A percentile compares a stretch with the other conserved stretches of the same genome.
These are phyloP conservation scores for Primulina eburnea DNA, from an alignment of 257 asterid species.

Conservation along the genomic window DNA sequence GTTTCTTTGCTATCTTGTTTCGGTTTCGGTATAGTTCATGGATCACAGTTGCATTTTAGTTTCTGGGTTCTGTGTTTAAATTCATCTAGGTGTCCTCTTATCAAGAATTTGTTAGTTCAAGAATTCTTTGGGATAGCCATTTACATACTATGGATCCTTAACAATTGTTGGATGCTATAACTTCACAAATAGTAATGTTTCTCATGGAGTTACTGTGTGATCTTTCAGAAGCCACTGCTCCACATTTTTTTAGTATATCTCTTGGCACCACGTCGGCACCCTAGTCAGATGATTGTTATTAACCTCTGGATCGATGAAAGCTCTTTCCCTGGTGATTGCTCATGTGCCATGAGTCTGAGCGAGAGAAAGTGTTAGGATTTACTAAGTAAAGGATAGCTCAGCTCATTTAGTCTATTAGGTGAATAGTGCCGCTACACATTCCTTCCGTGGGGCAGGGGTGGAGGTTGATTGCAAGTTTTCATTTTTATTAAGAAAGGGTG, in stretches of 20 bases:
- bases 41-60: not conserved
- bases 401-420: not conserved
- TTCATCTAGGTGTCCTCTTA: not conserved
- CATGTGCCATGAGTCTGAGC: too few species aligned
- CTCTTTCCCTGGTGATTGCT: not conserved
- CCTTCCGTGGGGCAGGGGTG: too few species aligned
- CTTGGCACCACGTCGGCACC: too few species aligned
- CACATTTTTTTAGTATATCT: too few species aligned
- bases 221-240: not conserved
- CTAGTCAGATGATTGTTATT: too few species aligned
- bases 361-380: constrained; percentile 7
- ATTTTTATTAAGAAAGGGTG: too few species aligned
- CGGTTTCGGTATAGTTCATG: not conserved
- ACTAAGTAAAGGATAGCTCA: not conserved
- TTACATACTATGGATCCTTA: not conserved
- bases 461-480: too few species aligned
- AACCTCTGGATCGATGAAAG: not conserved
- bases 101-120: not conserved
- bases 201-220: not conserved
- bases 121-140: not conserved
- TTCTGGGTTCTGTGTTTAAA: not conserved
- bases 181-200: not conserved
- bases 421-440: not conserved
- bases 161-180: not conserved
- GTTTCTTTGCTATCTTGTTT: not conserved